Base-by-base conservation (phyloP, 352 stramenopile species). In the Phytophthora podocarpi region DNA sequence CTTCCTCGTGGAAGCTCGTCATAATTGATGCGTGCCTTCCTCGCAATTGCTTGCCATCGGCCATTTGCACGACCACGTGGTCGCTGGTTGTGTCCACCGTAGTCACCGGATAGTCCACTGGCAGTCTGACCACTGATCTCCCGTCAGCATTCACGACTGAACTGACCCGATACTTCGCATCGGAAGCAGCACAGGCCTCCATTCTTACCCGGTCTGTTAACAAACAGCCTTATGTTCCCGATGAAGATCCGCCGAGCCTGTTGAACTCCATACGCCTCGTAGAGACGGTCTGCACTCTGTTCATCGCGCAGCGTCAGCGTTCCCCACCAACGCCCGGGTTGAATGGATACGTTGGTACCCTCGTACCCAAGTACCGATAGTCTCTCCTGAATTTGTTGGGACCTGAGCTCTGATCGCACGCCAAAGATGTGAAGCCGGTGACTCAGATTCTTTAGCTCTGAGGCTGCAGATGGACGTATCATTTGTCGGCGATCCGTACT, bases 111-210 rank as follows among this genome's bases (percentile, higher is more conserved):
- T 26, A 16, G 28, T 8, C 43, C 28, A 5, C 27, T 12, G 20
- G 27, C 27, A 39, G 16, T 5, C 27, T 51, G 43, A 23, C 39
- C 26, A 26, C n/a, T 39, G 27, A 31, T 21, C 27, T 18, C n/a
- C 15, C 28, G 26, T 4, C 15, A 28, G 16, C 28, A 51, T 10
- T 51, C 27, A 21, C 43, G 43, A n/a, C 43, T 36, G n/a, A 39
- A 51, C 26, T 26, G 43, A 6, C 8, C 43, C 9, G 43, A 28
- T 5, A 24, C 27, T n/a, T 7, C 43, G 27, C 43, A 39, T 5
- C n/a, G 26, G 27, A 51, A 51, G 43, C 43, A 51, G 15, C 43
- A 28, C 23, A 51, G 26, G 39, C 43, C 43, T 51, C 43, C 43
- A 21, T 51, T 28, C 10, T 7, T 28, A 31, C 28, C 43, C 27